Evolutionary conservation across 768 basidiomycete genomes (phyloP), one percentile per base, ranked within the genome.

Genomic region (Holtermannia corniformis): DNA sequence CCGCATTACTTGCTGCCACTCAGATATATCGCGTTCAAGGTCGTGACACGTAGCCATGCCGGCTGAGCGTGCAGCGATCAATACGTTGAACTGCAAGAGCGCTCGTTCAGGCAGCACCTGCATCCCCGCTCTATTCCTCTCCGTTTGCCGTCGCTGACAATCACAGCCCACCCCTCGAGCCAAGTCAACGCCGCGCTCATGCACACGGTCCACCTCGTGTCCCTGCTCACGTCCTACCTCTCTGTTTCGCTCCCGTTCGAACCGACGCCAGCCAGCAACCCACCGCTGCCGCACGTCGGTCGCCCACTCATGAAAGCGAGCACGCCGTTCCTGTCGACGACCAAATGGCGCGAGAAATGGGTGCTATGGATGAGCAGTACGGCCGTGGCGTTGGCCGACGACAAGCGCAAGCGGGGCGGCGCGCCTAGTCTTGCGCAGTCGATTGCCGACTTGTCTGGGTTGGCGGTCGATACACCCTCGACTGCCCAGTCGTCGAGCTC

Each of bases 191-290:
- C 61, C 14, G 61, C 61, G 1, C 28, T 71, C 0, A 32, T 49
- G 2, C 70, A 71, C 43, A 57, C 54, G 13, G 28, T 67, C 25
- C 70, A 71, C 50, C 60, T 71, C 3, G 51, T 67, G 21, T 50
- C 49, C n/a, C 59, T 67, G 13, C 37, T 71, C 55, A 66, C 67
- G 4, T 28, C 37, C 3, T 71, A 71, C 49, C 62, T 71, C 21
- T 62, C 62, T 11, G 57, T 69, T 23, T 52, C 54, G 0, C 55
- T 71, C 0, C 70, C 70, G 4, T 71, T 65, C 52, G 26, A 44
- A 2, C 62, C 67, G 3, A 43, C 27, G 0, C 47, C 50, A 13
- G 43, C 55, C 12, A 32, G 55, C 3, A 51, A 44, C 3, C 27
- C 41, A 1, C 49, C 47, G 21, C 27, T 41, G 5, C 28, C 24